Base-by-base conservation (phyloP, 805 yeast genomes). In the Candida saitoana region DNA sequence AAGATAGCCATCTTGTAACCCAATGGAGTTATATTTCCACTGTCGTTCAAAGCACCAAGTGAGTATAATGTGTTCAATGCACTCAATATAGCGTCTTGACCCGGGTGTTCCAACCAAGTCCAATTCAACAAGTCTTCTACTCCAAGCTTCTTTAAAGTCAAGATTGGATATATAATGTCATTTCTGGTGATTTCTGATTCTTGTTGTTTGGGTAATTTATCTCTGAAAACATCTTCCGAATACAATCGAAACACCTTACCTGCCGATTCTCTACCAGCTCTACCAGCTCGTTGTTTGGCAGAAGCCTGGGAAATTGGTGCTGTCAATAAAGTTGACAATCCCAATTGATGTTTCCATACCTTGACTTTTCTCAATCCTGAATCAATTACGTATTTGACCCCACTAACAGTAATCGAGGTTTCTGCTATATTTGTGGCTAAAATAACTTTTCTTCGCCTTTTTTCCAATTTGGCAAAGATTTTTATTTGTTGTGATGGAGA, bases 361-460 rank as follows among this genome's bases (percentile, higher is more conserved):
- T 91, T 87, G 6, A 91, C 95, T 57, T 93, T 93, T 43, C 97
- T 74, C 38, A 91, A 68, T 0, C 99, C 99, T 0, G 95, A 79
- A 62, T 93, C 99, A 18, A 93, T 74, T 6, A 93, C 98, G 55
- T 87, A 93, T 50, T 87, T 78, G 14, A 93, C 93, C 1, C 99
- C 99, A 11, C 95, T 82, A 27, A 93, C 93, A 3, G 99, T 93
- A 46, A 93, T 82, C 22, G 99, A 93, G 0, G 99, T 93, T 67
- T 93, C 99, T 0, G 99, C 99, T 51, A 93, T 89, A 59, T 93
- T 93, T 1, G 99, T 93, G 5, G 98, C 88, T 44, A 93, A 65
- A 20, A 93, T 86, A 33, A 93, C 82, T 59, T 93, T 93, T 49
- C 99, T 76, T 54, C 78, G 78, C 52, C 82, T 73, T n/a, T 74